phyloP scores from a whole-genome alignment of 768 basidiomycete species.

The Coprinellus micaceus region DNA sequence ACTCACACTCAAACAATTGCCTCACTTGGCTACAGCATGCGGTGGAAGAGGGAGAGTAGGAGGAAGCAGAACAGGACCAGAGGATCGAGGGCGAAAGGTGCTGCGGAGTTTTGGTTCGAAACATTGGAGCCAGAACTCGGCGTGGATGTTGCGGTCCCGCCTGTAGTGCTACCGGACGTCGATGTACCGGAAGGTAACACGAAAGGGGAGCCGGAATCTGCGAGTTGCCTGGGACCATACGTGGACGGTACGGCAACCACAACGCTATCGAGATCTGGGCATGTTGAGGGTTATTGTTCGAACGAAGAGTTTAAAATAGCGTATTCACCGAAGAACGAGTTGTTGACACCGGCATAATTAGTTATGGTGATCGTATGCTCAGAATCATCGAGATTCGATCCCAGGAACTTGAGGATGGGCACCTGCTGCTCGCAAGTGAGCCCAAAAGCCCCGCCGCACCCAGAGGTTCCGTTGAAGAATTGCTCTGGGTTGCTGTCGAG shows the following conservation, averaged over 20 bases:
- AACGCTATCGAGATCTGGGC: conserved; percentile 41
- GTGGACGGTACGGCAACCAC: conserved; percentile 39
- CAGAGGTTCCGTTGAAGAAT: conserved; percentile 37
- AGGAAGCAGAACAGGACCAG: background rate
- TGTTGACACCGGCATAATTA: conserved; percentile 40
- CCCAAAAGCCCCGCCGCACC: conserved; percentile 44
- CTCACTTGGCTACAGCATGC: background rate
- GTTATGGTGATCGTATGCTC: conserved; percentile 35
- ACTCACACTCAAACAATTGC: background rate
- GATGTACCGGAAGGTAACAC: conserved; percentile 11
- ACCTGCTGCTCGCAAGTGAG: conserved; percentile 43
- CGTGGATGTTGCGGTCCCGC: background rate
- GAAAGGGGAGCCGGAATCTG: conserved; percentile 20
- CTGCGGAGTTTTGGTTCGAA: background rate
- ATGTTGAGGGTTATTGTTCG: background rate
- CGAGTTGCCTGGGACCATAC: conserved; percentile 35
- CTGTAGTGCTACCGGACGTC: background rate
- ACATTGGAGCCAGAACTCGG: background rate
- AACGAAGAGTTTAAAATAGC: background rate
- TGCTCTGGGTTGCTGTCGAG: conserved; percentile 35
- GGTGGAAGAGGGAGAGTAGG: background rate
- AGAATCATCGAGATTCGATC: conserved; percentile 36
- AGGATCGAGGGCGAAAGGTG: background rate
- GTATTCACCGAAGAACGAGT: conserved; percentile 40
- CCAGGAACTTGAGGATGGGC: conserved; percentile 40